Conservation (phyloP, 768 basidiomycete species). For the Punctularia strigosozonata region DNA sequence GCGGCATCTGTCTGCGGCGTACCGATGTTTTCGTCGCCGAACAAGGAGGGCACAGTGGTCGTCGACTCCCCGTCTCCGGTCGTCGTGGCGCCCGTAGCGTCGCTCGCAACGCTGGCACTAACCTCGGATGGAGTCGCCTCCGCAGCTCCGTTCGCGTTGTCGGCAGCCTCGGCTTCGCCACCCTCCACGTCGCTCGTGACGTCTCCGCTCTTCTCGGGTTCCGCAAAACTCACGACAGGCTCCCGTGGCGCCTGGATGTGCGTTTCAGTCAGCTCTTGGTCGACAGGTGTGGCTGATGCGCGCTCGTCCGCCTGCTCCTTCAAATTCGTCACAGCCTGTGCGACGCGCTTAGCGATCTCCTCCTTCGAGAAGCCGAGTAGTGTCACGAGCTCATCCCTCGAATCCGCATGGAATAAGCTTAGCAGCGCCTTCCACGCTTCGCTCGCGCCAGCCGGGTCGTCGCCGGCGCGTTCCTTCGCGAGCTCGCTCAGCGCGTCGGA, state of each 20-base stretch:
- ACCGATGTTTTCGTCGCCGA: slow-evolving; percentile 68
- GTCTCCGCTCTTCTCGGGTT: slow-evolving; percentile 51
- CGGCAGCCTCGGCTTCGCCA: slow-evolving; percentile 31
- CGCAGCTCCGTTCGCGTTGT: slow-evolving; percentile 20
- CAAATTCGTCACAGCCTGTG: slow-evolving; percentile 70
- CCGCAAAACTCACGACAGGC: slow-evolving; percentile 76
- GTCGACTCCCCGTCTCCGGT: slow-evolving; percentile 64
- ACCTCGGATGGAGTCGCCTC: slow-evolving; percentile 70
- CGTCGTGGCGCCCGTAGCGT: slow-evolving; percentile 41
- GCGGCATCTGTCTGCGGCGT: slow-evolving; percentile 55
- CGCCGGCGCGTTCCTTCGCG: slow-evolving; percentile 36
- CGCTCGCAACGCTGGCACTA: slow-evolving; percentile 30
- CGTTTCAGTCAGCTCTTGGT: slow-evolving; percentile 5
- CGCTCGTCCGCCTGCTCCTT: slow-evolving; percentile 31
- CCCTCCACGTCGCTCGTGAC: slow-evolving; percentile 20
- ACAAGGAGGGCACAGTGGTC: slow-evolving; percentile 79
- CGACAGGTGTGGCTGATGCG: slow-evolving; percentile 8
- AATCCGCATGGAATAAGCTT: slow-evolving; percentile 81
- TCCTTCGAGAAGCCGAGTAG: slow-evolving; percentile 88
- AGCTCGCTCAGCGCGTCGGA: slow-evolving; percentile 48
- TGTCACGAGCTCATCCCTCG: slow-evolving; percentile 81
- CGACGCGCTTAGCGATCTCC: slow-evolving; percentile 69
- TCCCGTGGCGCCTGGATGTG: slow-evolving; percentile 40
- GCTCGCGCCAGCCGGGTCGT: slow-evolving; percentile 14
- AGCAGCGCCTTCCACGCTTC: slow-evolving; percentile 79